Evolutionary conservation across 441 rosid species (phyloP).

Genomic region (Erodium trifolium): DNA sequence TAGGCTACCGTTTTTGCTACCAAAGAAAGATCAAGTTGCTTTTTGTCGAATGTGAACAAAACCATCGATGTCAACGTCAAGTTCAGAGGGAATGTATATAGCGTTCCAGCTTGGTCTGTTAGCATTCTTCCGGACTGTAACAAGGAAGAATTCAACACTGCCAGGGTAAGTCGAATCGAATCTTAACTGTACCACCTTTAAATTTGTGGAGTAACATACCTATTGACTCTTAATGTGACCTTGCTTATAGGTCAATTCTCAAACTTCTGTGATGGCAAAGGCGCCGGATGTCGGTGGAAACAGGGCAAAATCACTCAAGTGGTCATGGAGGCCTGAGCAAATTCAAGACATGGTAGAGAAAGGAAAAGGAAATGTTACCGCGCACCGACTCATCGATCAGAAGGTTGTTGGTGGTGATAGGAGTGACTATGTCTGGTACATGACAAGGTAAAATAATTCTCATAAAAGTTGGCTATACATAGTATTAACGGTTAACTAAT

Average conservation of each 20-base stretch:
- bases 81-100: slow-evolving; percentile 26
- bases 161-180: slow-evolving; percentile 32
- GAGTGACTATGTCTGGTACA: slow-evolving; percentile 71
- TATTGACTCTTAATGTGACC: too few species aligned
- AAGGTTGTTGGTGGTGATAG: slow-evolving; percentile 40
- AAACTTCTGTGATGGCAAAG: slow-evolving; percentile 47
- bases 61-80: slow-evolving; percentile 25
- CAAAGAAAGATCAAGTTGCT: slow-evolving; percentile 42
- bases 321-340: slow-evolving; percentile 71
- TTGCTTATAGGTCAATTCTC: slow-evolving; percentile 31
- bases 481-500: too few species aligned
- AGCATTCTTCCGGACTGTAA: slow-evolving; percentile 45
- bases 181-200: too few species aligned
- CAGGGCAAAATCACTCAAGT: slow-evolving; percentile 29
- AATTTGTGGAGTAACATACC: too few species aligned
- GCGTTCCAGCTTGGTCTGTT: slow-evolving; percentile 60
- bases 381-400: slow-evolving; percentile 43
- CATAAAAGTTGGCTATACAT: too few species aligned
- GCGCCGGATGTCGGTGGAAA: slow-evolving; percentile 36
- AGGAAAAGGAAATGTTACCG: slow-evolving; percentile 36
- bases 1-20: slow-evolving; percentile 39
- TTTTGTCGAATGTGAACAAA: slow-evolving; percentile 38
- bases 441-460: slow-evolving; percentile 39
- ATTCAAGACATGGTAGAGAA: slow-evolving; percentile 12
- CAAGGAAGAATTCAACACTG: slow-evolving; percentile 39